Evolutionary conservation across 2,329 filamentous ascomycete species (phyloP).

Genomic region (Drechslerella dactyloides): DNA sequence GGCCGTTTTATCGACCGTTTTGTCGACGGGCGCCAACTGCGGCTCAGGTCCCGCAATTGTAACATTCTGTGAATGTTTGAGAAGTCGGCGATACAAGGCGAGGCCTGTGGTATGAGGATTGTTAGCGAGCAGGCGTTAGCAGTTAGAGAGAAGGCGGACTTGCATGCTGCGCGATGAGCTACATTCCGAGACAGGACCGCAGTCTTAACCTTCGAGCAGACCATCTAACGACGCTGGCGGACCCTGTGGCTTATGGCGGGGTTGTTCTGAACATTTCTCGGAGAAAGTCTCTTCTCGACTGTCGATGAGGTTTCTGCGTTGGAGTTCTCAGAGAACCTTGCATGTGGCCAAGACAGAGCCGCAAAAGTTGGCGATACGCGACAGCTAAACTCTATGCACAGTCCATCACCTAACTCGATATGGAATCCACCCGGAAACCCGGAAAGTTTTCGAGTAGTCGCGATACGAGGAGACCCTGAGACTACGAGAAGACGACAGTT

Average conservation of each 20-base stretch:
- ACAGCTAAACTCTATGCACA: too few relatives aligned
- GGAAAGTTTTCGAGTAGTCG: too few relatives aligned
- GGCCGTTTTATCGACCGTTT: background rate
- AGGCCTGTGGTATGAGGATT: slow-evolving; percentile 23
- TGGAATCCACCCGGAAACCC: too few relatives aligned
- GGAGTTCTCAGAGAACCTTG: background rate
- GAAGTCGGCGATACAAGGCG: slow-evolving; percentile 45
- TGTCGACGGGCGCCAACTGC: background rate
- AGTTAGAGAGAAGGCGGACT: slow-evolving; percentile 5
- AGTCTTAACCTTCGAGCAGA: slow-evolving; percentile 20
- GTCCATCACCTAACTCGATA: too few relatives aligned
- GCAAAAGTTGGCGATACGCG: background rate
- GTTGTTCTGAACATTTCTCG: slow-evolving; percentile 24
- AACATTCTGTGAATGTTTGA: slow-evolving; percentile 32
- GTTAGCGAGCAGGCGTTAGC: background rate
- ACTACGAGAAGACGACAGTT: background rate
- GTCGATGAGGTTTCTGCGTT: slow-evolving; percentile 4
- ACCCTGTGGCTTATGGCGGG: slow-evolving; percentile 28
- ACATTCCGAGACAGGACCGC: slow-evolving; percentile 43
- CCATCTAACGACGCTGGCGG: slow-evolving; percentile 42
- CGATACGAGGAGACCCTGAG: too few relatives aligned
- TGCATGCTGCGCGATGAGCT: slow-evolving; percentile 42
- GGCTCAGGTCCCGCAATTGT: background rate
- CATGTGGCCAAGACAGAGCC: background rate
- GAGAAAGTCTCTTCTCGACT: background rate